Evolutionary conservation across 306 rosid species (phyloP).

Genomic region (Quillaja saponaria): DNA sequence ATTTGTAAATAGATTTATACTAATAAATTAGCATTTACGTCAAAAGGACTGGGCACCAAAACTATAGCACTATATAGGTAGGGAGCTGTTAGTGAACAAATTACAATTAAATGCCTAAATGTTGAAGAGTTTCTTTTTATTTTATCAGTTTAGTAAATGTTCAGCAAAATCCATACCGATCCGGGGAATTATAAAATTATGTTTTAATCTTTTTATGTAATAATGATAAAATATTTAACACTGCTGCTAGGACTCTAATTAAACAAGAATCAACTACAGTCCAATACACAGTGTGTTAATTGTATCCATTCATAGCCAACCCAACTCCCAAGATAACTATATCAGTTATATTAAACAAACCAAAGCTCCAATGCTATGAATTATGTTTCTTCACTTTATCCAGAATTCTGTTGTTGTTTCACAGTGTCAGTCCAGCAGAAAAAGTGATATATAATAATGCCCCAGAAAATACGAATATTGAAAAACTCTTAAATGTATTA

Average conservation of each 20-base stretch:
- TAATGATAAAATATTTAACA: conserved; percentile 20
- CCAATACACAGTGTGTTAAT: conserved; percentile 10
- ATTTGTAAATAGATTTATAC: too few relatives aligned
- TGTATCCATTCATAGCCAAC: conserved; percentile 7
- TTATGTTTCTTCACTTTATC: not conserved
- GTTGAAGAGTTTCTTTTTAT: too few relatives aligned
- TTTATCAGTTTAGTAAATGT: too few relatives aligned
- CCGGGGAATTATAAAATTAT: not conserved
- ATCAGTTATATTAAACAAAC: conserved; percentile 14
- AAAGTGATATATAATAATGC: conserved; percentile 12
- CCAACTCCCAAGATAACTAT: conserved; percentile 7
- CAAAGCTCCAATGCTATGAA: conserved; percentile 6
- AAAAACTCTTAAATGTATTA: conserved; percentile 30
- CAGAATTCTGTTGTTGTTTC: conserved; percentile 1
- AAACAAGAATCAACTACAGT: conserved; percentile 8
- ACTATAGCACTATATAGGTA: too few relatives aligned
- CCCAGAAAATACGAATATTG: conserved; percentile 12
- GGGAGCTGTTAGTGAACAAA: too few relatives aligned
- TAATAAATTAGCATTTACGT: too few relatives aligned
- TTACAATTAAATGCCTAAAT: too few relatives aligned
- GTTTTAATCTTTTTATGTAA: not conserved
- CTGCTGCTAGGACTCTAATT: not conserved
- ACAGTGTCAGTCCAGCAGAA: conserved; percentile 9
- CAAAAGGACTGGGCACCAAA: too few relatives aligned
- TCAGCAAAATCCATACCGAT: too few relatives aligned